Evolutionary conservation across 768 basidiomycete species (phyloP).

Genomic region (Collybia sordida): DNA sequence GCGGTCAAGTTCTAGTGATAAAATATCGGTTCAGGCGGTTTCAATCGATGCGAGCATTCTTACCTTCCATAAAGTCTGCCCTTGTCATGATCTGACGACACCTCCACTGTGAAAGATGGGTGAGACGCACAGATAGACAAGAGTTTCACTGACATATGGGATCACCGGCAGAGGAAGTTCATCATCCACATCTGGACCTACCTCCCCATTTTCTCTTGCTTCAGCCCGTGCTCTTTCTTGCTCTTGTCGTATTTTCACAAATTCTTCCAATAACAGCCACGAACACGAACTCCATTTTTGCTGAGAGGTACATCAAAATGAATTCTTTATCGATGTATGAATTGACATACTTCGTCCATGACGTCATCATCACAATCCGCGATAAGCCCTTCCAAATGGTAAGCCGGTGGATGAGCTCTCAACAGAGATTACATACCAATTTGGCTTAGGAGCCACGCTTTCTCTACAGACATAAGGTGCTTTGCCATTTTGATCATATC

Average conservation of each 20-base stretch:
- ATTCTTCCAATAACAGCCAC: conserved; percentile 74
- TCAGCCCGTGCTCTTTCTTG: conserved; percentile 43
- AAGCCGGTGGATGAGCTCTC: background rate
- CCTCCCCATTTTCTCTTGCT: conserved; percentile 32
- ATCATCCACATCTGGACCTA: conserved; percentile 18
- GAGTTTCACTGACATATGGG: conserved; percentile 47
- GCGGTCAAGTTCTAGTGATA: conserved; percentile 57
- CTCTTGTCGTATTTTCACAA: conserved; percentile 59
- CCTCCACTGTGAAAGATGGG: conserved; percentile 42
- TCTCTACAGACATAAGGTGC: conserved; percentile 68
- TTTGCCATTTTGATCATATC: conserved; percentile 68
- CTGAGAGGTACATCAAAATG: conserved; percentile 23
- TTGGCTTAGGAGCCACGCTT: conserved; percentile 76
- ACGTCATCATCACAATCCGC: conserved; percentile 83
- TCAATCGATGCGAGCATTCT: conserved; percentile 11
- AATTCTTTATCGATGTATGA: background rate
- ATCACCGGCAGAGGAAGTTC: conserved; percentile 59
- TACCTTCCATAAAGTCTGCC: conserved; percentile 79
- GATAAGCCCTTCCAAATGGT: conserved; percentile 50
- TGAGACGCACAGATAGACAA: background rate
- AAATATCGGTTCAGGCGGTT: background rate
- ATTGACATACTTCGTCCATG: conserved; percentile 75
- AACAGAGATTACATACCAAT: conserved; percentile 44
- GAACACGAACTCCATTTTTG: conserved; percentile 85
- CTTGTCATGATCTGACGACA: conserved; percentile 84